Base-by-base conservation (phyloP, 257 asterid species). In the Scutellaria baicalensis region DNA sequence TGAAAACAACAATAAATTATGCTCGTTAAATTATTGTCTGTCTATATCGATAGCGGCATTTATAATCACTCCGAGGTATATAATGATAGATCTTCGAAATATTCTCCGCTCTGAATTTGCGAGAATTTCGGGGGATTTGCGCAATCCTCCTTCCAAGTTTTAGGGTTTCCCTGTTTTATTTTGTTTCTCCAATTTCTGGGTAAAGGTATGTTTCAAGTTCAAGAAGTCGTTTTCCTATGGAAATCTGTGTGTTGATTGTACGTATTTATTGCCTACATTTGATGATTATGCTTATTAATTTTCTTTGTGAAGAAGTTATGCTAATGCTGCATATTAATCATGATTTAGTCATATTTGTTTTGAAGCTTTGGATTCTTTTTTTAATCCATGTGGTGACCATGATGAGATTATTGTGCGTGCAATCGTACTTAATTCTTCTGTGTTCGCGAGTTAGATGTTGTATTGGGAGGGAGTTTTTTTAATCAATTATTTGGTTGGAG, bases 101-200 rank as follows among this genome's bases (percentile, higher is more conserved):
- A 73, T 71, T 77, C 73, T 86, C 79, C 74, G 80, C 86, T 78
- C 75, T 70, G 59, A 75, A 78, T 78, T 77, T 42, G 60, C 83
- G 40, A 49, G 44, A 45, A 58, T 48, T 71, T 70, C 59, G 82
- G 81, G 74, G 79, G 60, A 55, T 75, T 80, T 71, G 70, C 69
- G 47, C 81, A 54, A 68, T 69, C 80, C 59, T 18, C 31, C 82
- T 55, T 66, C 71, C 50, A 57, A 58, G 66, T 73, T 75, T 73
- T 83, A 88, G 93, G 93, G 90, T 84, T 83, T 66, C 65, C 14
- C 45, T 48, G 33, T 11, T 21, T 50, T n/a, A 40, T 39, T 68
- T 27, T 64, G 64, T n/a, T 21, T 16, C 17, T 75, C 58, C 33
- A 40, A 58, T 47, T 1, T 66, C 76, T 13, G 54, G 52, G 58